phyloP scores from a whole-genome alignment of 2,329 filamentous ascomycete genomes.

The Coleophoma cylindrospora region DNA sequence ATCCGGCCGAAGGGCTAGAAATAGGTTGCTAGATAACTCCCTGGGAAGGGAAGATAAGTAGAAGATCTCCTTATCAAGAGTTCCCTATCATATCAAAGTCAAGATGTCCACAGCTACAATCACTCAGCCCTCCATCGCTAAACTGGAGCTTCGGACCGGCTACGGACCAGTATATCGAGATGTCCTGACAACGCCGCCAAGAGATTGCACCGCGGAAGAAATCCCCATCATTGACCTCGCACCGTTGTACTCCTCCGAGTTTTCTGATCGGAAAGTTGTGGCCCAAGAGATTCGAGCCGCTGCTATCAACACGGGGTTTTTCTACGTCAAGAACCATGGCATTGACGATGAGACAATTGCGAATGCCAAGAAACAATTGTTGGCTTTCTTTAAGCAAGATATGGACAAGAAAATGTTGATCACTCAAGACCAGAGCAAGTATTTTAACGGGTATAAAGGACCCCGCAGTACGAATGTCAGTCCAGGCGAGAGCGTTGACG shows the following conservation, averaged over 20 bases:
- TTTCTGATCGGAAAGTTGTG: conserved; percentile 30
- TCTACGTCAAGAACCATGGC: conserved; percentile 41
- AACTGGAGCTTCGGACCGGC: conserved; percentile 38
- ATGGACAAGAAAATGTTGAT: conserved; percentile 32
- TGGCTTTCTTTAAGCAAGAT: conserved; percentile 1
- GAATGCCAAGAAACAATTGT: conserved; percentile 22
- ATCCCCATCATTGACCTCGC: conserved; percentile 42
- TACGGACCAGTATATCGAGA: conserved; percentile 38
- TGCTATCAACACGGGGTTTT: conserved; percentile 39
- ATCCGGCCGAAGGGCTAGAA: too few species aligned
- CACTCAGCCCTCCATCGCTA: conserved; percentile 19
- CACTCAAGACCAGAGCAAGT: conserved; percentile 29
- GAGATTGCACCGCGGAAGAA: conserved; percentile 33
- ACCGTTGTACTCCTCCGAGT: conserved; percentile 27
- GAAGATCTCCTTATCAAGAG: too few species aligned
- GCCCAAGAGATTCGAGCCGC: conserved; percentile 33
- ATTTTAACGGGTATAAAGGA: conserved; percentile 41
- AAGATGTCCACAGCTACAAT: conserved; percentile 11
- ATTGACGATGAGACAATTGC: conserved; percentile 28
- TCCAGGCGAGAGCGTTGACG: conserved; percentile 41
- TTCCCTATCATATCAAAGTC: not conserved
- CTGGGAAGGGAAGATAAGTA: too few species aligned
- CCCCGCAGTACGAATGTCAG: conserved; percentile 41
- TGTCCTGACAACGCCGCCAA: conserved; percentile 33
- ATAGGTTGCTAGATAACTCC: too few species aligned